A percentile compares a stretch with the other conserved stretches of the same genome.
These are phyloP conservation scores for Geotrichum siamense DNA, from an alignment of 1,139 yeast species.

Conservation along the genomic window DNA sequence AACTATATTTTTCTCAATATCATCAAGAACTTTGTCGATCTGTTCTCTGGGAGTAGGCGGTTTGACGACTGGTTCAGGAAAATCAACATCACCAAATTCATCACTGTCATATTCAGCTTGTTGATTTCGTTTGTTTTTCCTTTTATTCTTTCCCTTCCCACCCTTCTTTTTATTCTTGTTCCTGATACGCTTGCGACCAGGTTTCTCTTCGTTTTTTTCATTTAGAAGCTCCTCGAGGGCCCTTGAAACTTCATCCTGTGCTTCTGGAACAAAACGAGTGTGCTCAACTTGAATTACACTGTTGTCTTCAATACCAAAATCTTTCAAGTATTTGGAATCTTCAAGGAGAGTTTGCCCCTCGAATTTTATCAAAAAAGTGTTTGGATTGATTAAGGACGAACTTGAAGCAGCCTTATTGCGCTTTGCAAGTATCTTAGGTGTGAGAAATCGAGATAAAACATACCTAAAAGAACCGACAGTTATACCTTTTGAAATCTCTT, in stretches of 20 bases:
- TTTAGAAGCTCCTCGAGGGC: slow-evolving; percentile 4
- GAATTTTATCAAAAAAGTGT: neutral
- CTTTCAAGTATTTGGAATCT: neutral
- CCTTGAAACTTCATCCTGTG: slow-evolving; percentile 5
- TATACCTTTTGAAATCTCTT: slow-evolving; percentile 63
- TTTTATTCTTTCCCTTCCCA: slow-evolving; percentile 13
- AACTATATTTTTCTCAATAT: slow-evolving; percentile 29
- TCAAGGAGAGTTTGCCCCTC: neutral
- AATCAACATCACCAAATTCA: slow-evolving; percentile 9
- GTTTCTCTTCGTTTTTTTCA: slow-evolving; percentile 19
- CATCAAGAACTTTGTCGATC: slow-evolving; percentile 27
- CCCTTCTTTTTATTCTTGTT: slow-evolving; percentile 15
- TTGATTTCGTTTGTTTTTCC: slow-evolving; percentile 14
- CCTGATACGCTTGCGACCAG: slow-evolving; percentile 12
- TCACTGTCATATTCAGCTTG: slow-evolving; percentile 2
- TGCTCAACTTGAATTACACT: neutral
- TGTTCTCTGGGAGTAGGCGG: slow-evolving; percentile 30
- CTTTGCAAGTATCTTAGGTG: slow-evolving; percentile 7
- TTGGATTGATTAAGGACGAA: neutral
- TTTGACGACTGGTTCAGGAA: slow-evolving; percentile 16
- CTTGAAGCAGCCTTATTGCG: slow-evolving; percentile 2
- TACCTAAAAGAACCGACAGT: slow-evolving; percentile 53
- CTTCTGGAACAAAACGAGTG: slow-evolving; percentile 9
- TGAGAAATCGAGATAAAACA: slow-evolving; percentile 1
- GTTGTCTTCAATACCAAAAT: neutral